phyloP scores from a whole-genome alignment of 371 early-diverging fungal species.

The Lichtheimia ramosa region DNA sequence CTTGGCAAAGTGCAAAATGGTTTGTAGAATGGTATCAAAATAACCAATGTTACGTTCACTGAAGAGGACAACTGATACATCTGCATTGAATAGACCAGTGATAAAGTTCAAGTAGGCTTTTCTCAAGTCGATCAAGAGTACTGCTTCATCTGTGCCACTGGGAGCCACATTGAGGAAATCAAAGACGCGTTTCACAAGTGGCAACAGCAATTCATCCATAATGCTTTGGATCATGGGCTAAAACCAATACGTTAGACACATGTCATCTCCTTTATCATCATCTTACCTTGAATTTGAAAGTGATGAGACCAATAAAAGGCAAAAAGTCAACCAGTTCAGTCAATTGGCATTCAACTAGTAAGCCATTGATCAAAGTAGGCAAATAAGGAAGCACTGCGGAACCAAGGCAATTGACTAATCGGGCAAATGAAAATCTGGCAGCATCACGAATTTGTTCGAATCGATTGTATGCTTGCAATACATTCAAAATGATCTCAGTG shows the following conservation, averaged over 20 bases:
- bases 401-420: constrained; percentile 87
- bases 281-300: constrained; percentile 87
- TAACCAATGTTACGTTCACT: constrained; percentile 75
- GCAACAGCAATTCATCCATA: constrained; percentile 76
- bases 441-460: constrained; percentile 82
- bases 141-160: constrained; percentile 87
- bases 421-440: constrained; percentile 81
- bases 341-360: constrained; percentile 75
- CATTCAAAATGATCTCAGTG: constrained; percentile 76
- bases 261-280: background rate
- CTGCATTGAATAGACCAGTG: constrained; percentile 78
- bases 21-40: constrained; percentile 73
- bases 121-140: constrained; percentile 75
- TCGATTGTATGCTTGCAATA: constrained; percentile 68
- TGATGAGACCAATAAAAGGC: constrained; percentile 80
- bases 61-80: constrained; percentile 76
- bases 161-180: constrained; percentile 80
- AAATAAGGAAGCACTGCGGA: constrained; percentile 80
- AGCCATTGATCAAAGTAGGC: constrained; percentile 75
- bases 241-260: background rate
- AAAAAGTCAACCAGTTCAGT: constrained; percentile 86
- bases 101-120: constrained; percentile 85
- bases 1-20: constrained; percentile 75
- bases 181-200: constrained; percentile 83
- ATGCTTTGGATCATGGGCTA: constrained; percentile 55